phyloP scores from a whole-genome alignment of 306 rosid genomes.

The Gynostemma pentaphyllum region DNA sequence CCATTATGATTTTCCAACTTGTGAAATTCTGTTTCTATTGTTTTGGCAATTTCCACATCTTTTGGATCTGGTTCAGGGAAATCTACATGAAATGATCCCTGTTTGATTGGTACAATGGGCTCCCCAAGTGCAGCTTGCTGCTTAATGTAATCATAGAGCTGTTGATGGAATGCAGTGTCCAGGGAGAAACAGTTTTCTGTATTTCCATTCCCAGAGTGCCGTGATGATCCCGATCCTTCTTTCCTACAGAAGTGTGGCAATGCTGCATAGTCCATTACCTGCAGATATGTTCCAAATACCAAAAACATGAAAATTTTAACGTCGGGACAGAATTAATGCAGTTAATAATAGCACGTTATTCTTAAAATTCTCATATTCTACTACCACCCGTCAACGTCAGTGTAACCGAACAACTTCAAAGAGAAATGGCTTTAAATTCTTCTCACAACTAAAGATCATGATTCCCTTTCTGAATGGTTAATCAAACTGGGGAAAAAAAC shows the following conservation, averaged over 20 bases:
- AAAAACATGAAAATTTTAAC: background rate
- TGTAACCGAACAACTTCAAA: background rate
- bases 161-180: slow-evolving; percentile 64
- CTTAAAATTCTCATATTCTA: slow-evolving; percentile 1
- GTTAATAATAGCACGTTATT: background rate
- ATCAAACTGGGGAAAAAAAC: background rate
- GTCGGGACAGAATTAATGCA: background rate
- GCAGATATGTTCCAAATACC: slow-evolving; percentile 12
- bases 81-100: slow-evolving; percentile 65
- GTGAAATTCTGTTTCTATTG: slow-evolving; percentile 62
- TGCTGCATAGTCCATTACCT: slow-evolving; percentile 77
- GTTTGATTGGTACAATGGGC: slow-evolving; percentile 38
- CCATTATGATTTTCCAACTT: slow-evolving; percentile 50
- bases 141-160: slow-evolving; percentile 47
- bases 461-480: background rate
- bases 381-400: background rate
- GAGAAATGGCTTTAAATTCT: background rate
- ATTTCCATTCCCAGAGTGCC: slow-evolving; percentile 22
- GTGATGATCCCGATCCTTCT: slow-evolving; percentile 64
- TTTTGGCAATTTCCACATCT: slow-evolving; percentile 44
- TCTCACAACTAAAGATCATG: background rate
- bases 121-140: slow-evolving; percentile 37
- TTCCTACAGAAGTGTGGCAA: slow-evolving; percentile 86
- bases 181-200: slow-evolving; percentile 59
- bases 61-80: slow-evolving; percentile 67